Evolutionary conservation across 73 alveolate genomes (phyloP).

Genomic region (Loxodes magnus): DNA sequence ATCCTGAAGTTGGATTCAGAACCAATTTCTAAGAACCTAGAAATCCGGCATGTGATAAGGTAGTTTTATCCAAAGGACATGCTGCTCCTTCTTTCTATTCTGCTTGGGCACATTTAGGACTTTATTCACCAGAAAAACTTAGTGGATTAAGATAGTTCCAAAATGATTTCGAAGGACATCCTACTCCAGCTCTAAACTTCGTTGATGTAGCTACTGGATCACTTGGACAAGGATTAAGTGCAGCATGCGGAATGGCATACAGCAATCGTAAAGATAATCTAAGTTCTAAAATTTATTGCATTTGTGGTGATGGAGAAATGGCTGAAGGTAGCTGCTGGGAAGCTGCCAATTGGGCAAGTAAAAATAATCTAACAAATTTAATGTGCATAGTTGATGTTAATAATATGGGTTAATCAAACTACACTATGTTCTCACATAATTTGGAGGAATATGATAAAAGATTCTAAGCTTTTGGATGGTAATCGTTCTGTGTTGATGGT

Average conservation of each 20-base stretch:
- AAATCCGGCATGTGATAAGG: conserved; percentile 41
- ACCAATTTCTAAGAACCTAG: conserved; percentile 31
- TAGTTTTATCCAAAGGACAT: conserved; percentile 61
- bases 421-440: conserved; percentile 47
- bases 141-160: conserved; percentile 40
- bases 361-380: conserved; percentile 46
- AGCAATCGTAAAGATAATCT: conserved; percentile 40
- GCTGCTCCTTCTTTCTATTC: conserved; percentile 71
- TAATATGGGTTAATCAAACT: conserved; percentile 57
- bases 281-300: conserved; percentile 27
- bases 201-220: conserved; percentile 71
- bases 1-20: conserved; percentile 48
- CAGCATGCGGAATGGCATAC: conserved; percentile 68
- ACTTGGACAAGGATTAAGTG: conserved; percentile 65
- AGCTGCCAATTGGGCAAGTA: conserved; percentile 56
- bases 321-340: conserved; percentile 72
- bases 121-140: conserved; percentile 22
- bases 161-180: conserved; percentile 62
- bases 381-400: conserved; percentile 59
- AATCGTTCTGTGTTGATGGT: conserved; percentile 48
- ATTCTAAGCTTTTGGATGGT: conserved; percentile 65
- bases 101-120: conserved; percentile 65
- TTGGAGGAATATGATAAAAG: conserved; percentile 31
- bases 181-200: conserved; percentile 69
- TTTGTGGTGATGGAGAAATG: conserved; percentile 62